Conservation (phyloP, 169 alveolate species). For the Sarcocystis neurona region DNA sequence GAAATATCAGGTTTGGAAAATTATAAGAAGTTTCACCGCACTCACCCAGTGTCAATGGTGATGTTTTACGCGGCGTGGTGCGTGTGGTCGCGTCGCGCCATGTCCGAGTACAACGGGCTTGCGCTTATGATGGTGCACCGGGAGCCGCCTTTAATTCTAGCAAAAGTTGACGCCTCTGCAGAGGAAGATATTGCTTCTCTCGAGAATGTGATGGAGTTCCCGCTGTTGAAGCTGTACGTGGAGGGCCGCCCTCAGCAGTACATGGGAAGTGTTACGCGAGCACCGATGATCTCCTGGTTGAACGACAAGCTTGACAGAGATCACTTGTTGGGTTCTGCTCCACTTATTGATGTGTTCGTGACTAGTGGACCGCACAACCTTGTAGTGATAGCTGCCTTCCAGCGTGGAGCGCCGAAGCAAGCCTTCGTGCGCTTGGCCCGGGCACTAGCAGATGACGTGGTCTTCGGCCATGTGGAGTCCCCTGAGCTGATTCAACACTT, state of each 20-base stretch:
- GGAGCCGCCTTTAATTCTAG: constrained; percentile 57
- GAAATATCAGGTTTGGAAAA: constrained; percentile 8
- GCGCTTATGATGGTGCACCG: constrained; percentile 55
- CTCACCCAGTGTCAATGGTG: constrained; percentile 41
- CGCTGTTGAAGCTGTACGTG: constrained; percentile 59
- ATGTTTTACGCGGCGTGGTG: constrained; percentile 69
- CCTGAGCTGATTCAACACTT: constrained; percentile 34
- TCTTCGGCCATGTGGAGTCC: constrained; percentile 47
- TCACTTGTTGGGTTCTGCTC: constrained; percentile 35
- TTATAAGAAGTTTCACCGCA: constrained; percentile 30
- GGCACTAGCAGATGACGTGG: constrained; percentile 56
- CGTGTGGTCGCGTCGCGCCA: constrained; percentile 60
- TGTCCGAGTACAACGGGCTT: constrained; percentile 59
- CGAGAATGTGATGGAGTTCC: constrained; percentile 63
- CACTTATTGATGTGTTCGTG: constrained; percentile 44
- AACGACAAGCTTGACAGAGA: constrained; percentile 59
- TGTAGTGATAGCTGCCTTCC: constrained; percentile 48
- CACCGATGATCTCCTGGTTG: constrained; percentile 86
- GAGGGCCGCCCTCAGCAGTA: constrained; percentile 62
- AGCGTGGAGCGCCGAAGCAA: constrained; percentile 4
- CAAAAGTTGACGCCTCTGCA: constrained; percentile 56
- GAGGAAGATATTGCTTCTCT: constrained; percentile 54
- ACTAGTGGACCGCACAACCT: constrained; percentile 28
- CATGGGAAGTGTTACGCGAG: constrained; percentile 86
- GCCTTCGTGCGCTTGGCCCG: constrained; percentile 59